Conservation (phyloP, 2,329 filamentous ascomycete genomes). For the Fusarium sp. region DNA sequence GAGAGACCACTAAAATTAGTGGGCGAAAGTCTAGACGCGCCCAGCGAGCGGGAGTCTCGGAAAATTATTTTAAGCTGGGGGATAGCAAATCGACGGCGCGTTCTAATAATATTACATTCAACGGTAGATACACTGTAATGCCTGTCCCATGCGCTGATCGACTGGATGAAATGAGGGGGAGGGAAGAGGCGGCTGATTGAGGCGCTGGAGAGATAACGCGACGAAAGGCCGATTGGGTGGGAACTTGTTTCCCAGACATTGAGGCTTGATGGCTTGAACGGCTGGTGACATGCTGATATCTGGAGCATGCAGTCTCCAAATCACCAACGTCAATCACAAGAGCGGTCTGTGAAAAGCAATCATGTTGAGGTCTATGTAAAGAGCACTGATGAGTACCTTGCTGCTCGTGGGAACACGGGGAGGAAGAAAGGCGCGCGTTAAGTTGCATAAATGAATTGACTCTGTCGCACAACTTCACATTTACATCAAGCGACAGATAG, state of each 20-base stretch:
- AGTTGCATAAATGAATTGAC: no score
- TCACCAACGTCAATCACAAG: background rate
- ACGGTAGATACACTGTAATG: background rate
- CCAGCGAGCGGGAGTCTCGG: background rate
- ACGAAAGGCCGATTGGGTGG: background rate
- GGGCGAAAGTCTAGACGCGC: background rate
- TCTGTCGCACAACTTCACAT: no score
- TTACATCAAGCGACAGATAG: background rate
- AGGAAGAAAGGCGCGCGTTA: no score
- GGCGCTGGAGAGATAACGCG: background rate
- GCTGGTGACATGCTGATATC: background rate
- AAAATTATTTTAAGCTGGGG: background rate
- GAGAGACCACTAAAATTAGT: background rate
- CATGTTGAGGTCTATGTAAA: fast-evolving
- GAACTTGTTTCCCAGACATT: background rate
- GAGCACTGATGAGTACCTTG: no score
- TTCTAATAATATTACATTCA: background rate
- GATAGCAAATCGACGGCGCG: background rate
- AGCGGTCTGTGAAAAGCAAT: fast-evolving
- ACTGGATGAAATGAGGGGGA: background rate
- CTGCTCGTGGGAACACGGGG: no score
- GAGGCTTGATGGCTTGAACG: background rate
- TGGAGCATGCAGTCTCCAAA: background rate
- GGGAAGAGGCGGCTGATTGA: background rate
- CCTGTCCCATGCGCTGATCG: background rate